Evolutionary conservation across 1,284 basidiomycete species (phyloP), one percentile per base, ranked within the genome.

Genomic region (Heimioporus retisporus): DNA sequence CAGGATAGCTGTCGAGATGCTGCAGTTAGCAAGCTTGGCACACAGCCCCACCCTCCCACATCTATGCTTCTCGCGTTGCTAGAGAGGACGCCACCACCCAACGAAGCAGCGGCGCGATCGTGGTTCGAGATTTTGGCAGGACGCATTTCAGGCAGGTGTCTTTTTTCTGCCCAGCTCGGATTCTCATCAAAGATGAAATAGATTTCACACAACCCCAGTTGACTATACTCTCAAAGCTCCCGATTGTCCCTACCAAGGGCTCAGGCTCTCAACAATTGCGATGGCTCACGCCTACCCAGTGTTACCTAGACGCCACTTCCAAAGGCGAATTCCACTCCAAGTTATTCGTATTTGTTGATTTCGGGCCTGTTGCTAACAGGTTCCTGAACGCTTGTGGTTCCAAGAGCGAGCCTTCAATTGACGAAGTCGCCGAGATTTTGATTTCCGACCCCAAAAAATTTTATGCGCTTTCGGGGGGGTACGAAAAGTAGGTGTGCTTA

Each of bases 351-450:
- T 97, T 96, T 72, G 89, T 99, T 58, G 93, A 98, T 79, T 98
- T 97, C 78, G 97, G 97, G 1, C 77, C 86, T 1, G 84, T 85
- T 7, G 97, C 94, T 3, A 97, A 96, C 71, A 84, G 88, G 5
- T 98, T 99, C 81, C 83, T 99, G 59, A 89, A 88, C 66, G 91
- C 93, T 15, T 96, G 95, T 72, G 97, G 97, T 25, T 95, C 97
- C 23, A 92, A 92, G 74, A 90, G 89, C 61, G 94, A 97, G 75
- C 98, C 97, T 1, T 96, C 91, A 44, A 90, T 96, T 2, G 90
- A 94, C 70, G 95, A 97, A 73, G 79, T 94, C 43, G 89, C 88
- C 2, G 84, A 85, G 64, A 91, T 88, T 54, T 77, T 95, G 40
- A 79, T 94, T 42, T 82, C 83, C 3, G 83, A 93, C 75, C 94